Evolutionary conservation across 805 yeast species (phyloP).

Genomic region (Yarrowia sp.): DNA sequence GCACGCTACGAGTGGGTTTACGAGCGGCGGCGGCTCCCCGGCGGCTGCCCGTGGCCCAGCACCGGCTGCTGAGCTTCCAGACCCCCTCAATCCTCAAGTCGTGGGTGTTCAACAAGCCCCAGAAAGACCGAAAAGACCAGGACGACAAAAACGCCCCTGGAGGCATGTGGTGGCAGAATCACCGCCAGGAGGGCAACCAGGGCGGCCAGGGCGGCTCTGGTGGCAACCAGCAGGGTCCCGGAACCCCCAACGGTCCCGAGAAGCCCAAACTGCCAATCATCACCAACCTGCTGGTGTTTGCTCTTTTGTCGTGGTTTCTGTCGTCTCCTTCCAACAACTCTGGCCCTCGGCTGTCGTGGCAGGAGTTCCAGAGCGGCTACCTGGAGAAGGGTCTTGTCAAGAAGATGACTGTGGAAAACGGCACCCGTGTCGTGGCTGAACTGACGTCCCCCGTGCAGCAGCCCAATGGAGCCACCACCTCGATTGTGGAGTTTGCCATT

Average conservation of each 20-base stretch:
- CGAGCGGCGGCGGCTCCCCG: not conserved
- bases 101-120: constrained; percentile 34
- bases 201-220: constrained; percentile 2
- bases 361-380: constrained; percentile 80
- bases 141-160: constrained; percentile 21
- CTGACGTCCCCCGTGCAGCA: constrained; percentile 57
- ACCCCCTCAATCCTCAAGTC: not conserved
- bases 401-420: constrained; percentile 76
- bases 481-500: constrained; percentile 67
- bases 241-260: constrained; percentile 28
- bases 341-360: constrained; percentile 62
- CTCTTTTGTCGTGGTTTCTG: constrained; percentile 31
- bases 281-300: constrained; percentile 37
- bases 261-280: constrained; percentile 39
- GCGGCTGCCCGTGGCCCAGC: constrained; percentile 9
- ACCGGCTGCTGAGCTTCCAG: constrained; percentile 7
- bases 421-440: constrained; percentile 73
- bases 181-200: constrained; percentile 14
- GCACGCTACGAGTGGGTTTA: constrained; percentile 32
- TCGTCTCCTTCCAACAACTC: constrained; percentile 6
- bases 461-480: constrained; percentile 56
- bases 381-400: constrained; percentile 80
- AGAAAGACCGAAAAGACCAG: not conserved
- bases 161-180: constrained; percentile 38
- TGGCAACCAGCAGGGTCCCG: not conserved